phyloP scores from a whole-genome alignment of 805 yeast species.

The Torulaspora indica region DNA sequence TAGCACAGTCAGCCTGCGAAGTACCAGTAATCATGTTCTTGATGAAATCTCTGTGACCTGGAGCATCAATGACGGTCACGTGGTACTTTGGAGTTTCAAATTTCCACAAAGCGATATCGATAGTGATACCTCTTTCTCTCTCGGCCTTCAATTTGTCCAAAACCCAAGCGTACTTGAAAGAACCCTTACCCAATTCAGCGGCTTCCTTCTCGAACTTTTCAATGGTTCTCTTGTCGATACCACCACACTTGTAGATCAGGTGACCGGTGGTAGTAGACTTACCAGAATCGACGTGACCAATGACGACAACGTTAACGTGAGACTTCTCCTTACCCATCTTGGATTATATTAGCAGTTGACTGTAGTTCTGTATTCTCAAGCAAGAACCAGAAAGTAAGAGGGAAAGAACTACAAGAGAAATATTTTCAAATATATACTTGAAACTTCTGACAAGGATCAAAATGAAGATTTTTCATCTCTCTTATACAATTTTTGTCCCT shows the following conservation, averaged over 20 bases:
- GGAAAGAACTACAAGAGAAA: not conserved
- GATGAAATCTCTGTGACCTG: conserved; percentile 96
- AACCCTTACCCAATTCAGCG: conserved; percentile 94
- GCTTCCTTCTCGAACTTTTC: conserved; percentile 98
- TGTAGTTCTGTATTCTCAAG: no score
- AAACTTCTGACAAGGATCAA: conserved; percentile 1
- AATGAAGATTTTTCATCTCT: conserved; percentile 7
- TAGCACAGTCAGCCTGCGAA: conserved; percentile 90
- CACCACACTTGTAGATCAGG: conserved; percentile 99
- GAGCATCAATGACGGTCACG: conserved; percentile 91
- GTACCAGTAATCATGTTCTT: conserved; percentile 96
- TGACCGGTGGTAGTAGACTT: conserved; percentile 99
- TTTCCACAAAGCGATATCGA: conserved; percentile 88
- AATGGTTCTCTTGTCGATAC: conserved; percentile 97
- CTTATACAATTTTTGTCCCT: conserved; percentile 7
- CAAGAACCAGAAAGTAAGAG: conserved; percentile 1
- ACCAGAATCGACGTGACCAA: conserved; percentile 99
- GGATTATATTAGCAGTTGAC: conserved; percentile 18
- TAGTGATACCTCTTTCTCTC: conserved; percentile 96
- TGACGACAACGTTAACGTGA: conserved; percentile 99
- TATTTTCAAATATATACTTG: not conserved
- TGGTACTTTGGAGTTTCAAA: conserved; percentile 87
- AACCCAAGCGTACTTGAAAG: conserved; percentile 98
- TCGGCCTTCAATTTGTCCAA: conserved; percentile 93
- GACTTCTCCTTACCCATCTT: conserved; percentile 86